Base-by-base conservation (phyloP, 306 rosid genomes). In the Prosopis cineraria region DNA sequence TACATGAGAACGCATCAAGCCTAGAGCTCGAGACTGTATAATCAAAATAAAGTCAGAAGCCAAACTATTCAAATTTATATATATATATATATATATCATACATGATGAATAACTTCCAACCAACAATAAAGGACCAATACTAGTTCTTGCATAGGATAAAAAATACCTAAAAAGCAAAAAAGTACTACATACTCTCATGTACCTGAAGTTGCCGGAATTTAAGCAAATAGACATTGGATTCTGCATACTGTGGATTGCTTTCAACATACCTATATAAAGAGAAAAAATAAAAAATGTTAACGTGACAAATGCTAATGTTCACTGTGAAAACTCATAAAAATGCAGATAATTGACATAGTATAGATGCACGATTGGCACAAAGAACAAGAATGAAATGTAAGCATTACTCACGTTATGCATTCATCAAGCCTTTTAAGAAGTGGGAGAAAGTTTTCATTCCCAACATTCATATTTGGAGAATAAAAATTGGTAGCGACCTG, bases 181-280 rank as follows among this genome's bases (percentile, higher is more conserved):
- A 65, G 78, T 13, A 74, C 30, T 69, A 40, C 41, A 45, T 22
- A 62, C 19, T 36, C 14, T 81, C 55, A 48, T 10, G 17, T 84
- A 96, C 99, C 99, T 96, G 99, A 62, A 96, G 92, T 86, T 96
- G 98, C 75, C 96, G 90, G 86, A 96, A 96, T 73, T 96, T 96
- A 75, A 96, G 98, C 82, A 96, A 85, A 89, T 93, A 96, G 82
- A 96, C 97, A 80, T 91, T 89, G 78, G 98, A 96, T 86, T 96
- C 99, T 71, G 98, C 97, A 86, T 93, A 93, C 68, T 96, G 98
- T 55, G 93, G 96, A 84, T 90, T 96, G 87, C 84, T 91, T 79
- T 96, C 99, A 73, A 93, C 98, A 80, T 92, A 93, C 88, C 99
- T 96, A 83, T 77, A 50, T 60, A 75, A 65, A 74, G 56, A 68